These are phyloP conservation scores for Cercospora sp. DNA, from an alignment of 2,329 filamentous ascomycete species.

Conservation along the genomic window DNA sequence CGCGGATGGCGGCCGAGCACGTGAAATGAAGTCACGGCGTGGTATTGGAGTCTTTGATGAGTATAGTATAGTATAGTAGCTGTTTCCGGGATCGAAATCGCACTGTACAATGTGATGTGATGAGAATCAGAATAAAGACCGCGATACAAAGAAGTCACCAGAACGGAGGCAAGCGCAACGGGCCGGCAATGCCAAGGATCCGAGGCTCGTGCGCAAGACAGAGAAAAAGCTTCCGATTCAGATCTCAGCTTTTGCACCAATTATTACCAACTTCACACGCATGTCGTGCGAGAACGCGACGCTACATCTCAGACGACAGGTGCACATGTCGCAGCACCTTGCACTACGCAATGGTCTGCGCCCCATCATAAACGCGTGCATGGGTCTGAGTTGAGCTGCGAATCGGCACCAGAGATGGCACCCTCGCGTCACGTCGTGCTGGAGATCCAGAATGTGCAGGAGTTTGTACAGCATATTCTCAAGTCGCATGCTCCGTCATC, in stretches of 20 bases:
- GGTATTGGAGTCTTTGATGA: not conserved
- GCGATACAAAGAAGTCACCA: not conserved
- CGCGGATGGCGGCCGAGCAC: not conserved
- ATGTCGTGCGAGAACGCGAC: constrained; percentile 1
- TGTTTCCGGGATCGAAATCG: not conserved
- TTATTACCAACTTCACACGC: not conserved
- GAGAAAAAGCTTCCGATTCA: constrained; percentile 2
- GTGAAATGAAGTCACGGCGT: not conserved
- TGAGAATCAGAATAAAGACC: not conserved
- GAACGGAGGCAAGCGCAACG: not conserved
- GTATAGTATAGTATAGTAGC: not conserved
- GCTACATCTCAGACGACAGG: not conserved
- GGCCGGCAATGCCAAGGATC: not conserved
- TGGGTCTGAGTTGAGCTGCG: not conserved
- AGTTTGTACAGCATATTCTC: constrained; percentile 66
- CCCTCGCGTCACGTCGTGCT: constrained; percentile 41
- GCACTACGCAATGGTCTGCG: not conserved
- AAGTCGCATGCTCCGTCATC: constrained; percentile 58
- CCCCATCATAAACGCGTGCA: constrained; percentile 2
- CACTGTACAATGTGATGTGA: not conserved
- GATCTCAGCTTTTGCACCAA: not conserved
- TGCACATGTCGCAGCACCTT: not conserved
- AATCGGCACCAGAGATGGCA: constrained; percentile 14
- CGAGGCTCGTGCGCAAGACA: not conserved
- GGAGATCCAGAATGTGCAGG: constrained; percentile 43